A percentile compares a stretch with the other conserved stretches of the same genome.
phyloP scores from a whole-genome alignment of 2,329 filamentous ascomycete species.

The Westerdykella ornata region DNA sequence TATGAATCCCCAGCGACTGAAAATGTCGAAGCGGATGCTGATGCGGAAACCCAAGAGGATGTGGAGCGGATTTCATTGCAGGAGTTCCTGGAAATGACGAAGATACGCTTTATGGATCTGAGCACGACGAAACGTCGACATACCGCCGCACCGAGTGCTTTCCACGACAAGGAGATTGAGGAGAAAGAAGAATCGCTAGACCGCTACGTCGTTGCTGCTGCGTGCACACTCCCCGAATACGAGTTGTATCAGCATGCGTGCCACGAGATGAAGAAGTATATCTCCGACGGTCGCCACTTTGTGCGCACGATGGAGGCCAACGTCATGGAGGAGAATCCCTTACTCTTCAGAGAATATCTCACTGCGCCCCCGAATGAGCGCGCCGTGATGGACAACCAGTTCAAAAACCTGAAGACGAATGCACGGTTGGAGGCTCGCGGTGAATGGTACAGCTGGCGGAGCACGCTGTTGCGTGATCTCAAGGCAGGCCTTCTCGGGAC shows the following conservation, averaged over 20 bases:
- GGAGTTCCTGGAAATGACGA: conserved; percentile 90
- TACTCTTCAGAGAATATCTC: conserved; percentile 86
- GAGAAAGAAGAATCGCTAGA: conserved; percentile 56
- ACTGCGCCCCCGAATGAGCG: conserved; percentile 77
- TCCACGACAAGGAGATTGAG: conserved; percentile 33
- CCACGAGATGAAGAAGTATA: conserved; percentile 93
- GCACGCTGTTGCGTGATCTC: conserved; percentile 75
- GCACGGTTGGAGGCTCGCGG: conserved; percentile 85
- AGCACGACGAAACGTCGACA: conserved; percentile 92
- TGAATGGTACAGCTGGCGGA: conserved; percentile 98
- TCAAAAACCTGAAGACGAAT: conserved; percentile 94
- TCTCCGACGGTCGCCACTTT: conserved; percentile 82
- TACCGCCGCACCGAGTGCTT: conserved; percentile 51
- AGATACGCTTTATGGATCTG: conserved; percentile 96
- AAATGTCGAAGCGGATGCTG: conserved; percentile 13
- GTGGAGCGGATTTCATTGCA: conserved; percentile 71
- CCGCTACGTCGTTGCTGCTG: conserved; percentile 76
- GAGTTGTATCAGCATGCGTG: conserved; percentile 94
- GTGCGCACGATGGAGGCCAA: conserved; percentile 87
- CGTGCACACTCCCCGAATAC: conserved; percentile 86
- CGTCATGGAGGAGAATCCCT: conserved; percentile 82
- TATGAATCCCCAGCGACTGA: conserved; percentile 15
- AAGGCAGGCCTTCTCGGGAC: conserved; percentile 74
- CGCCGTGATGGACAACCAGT: conserved; percentile 86
- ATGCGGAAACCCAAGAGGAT: conserved; percentile 19